Evolutionary conservation across 306 rosid genomes (phyloP).

Genomic region (Neltuma alba): DNA sequence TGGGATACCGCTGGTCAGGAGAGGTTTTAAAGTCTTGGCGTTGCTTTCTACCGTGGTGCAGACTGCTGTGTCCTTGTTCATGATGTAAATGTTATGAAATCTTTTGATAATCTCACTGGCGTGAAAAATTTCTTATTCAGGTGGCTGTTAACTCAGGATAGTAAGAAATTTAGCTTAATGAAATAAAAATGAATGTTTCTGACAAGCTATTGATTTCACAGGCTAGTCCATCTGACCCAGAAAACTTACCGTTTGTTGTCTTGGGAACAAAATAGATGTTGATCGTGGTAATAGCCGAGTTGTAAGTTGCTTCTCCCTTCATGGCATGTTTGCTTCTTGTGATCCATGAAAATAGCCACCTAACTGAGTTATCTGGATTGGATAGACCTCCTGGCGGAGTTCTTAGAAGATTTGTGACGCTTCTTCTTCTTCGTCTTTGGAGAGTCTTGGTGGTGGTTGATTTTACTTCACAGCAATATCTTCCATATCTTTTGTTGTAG

Average conservation of each 20-base stretch:
- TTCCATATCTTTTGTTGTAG: constrained; percentile 49
- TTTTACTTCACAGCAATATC: constrained; percentile 5
- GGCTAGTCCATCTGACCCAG: constrained; percentile 99
- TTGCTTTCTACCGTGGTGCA: constrained; percentile 99
- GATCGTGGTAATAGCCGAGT: constrained; percentile 98
- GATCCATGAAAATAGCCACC: not conserved
- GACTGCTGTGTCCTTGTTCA: constrained; percentile 99
- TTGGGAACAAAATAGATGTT: constrained; percentile 97
- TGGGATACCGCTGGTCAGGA: constrained; percentile 99
- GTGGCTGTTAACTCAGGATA: constrained; percentile 53
- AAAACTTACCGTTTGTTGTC: constrained; percentile 97
- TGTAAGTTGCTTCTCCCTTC: constrained; percentile 57
- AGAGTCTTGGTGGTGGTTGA: constrained; percentile 33
- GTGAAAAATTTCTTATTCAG: constrained; percentile 98
- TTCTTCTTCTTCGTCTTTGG: not conserved
- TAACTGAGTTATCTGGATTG: constrained; percentile 50
- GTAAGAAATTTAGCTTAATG: constrained; percentile 24
- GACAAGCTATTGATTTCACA: constrained; percentile 51
- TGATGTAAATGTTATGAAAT: constrained; percentile 96
- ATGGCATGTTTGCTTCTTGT: constrained; percentile 19
- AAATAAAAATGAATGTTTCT: constrained; percentile 30
- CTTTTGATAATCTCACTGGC: constrained; percentile 96
- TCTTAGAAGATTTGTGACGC: constrained; percentile 66
- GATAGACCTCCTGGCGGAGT: constrained; percentile 55
- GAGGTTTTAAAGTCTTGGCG: constrained; percentile 98